Base-by-base conservation (phyloP, 1,284 basidiomycete genomes). In the Sanghuangporus sanghuang region DNA sequence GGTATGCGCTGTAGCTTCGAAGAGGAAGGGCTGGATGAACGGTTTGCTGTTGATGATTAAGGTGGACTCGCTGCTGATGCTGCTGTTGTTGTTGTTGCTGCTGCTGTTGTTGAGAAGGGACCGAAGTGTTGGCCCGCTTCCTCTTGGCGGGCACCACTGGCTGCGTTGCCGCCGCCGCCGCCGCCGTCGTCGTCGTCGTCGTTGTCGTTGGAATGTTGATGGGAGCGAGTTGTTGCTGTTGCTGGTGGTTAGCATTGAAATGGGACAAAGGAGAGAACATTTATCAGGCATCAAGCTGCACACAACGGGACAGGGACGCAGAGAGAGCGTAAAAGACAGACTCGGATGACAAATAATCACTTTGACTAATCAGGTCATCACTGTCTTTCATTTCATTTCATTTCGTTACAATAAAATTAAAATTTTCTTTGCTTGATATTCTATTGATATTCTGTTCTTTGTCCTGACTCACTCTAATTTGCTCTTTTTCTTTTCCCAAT, bases 121-220 rank as follows among this genome's bases (percentile, higher is more conserved):
- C 54, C 8, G 61, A 18, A 6, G 61, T 63, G 61, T 36, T 36
- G 1, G 61, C 11, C 23, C 61, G 54, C 48, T 63, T 63, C 46
- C 61, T 40, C 54, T 63, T 63, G n/a, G 54, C 55, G 23, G 61
- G 61, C 18, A 63, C 55, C 14, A 57, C 42, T 18, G 39, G 40
- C 6, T 21, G 36, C n/a, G 14, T 35, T 16, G 48, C 9, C 14
- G 16, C 3, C 2, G 23, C 23, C n/a, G 16, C 23, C n/a, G 16
- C 3, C 2, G 23, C 23, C n/a, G 16, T 6, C n/a, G 16, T 21
- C n/a, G 23, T 49, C 14, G 40, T 18, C 16, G 21, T 18, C 16
- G 21, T 23, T 7, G 46, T 21, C 42, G n/a, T 16, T 42, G 40
- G 11, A 6, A 11, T 42, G n/a, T 42, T 42, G 40, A 42, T 12